Evolutionary conservation across 2,329 filamentous ascomycete genomes (phyloP), one percentile per base, ranked within the genome.

Genomic region (Alternaria sp.): DNA sequence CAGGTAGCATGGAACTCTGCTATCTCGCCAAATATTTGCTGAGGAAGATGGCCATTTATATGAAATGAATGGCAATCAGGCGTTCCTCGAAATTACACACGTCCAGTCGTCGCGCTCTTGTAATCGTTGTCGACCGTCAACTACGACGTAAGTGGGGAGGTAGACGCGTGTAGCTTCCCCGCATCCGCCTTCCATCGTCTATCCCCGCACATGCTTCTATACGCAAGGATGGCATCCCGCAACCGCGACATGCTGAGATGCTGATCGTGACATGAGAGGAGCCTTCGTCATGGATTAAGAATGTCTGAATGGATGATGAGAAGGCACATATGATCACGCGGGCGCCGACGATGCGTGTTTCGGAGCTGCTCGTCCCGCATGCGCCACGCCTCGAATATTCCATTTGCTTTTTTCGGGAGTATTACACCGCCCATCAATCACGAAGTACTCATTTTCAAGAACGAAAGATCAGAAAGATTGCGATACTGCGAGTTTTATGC

Each of bases 101-200:
- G 12, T 26, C 21, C 36, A 11, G 36, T 11, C 25, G 36, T 23
- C 15, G 21, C 17, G 17, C 13, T 19, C 13, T 36, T n/a, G 19
- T 43, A 15, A 32, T 54, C 36, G 21, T 43, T 47, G 15, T 28
- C 28, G 25, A 53, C n/a, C 11, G 19, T 59, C 1, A 21, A 7
- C 10, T 21, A 36, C 21, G 46, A 2, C 36, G 26, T 23, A 46
- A 57, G 66, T 53, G 59, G 66, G 62, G 62, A 56, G 15, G 23
- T 65, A 66, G 64, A 68, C 68, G 66, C 66, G 68, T 67, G 52
- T 70, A 67, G 25, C 46, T 21, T 61, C 66, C 64, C 64, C 66
- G 52, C 56, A 63, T 15, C 40, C 44, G 15, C 5, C 17, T 19
- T 4, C 17, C 43, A 25, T 44, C 53, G 28, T 19, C 23, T 32